Base-by-base conservation (phyloP, 2,329 filamentous ascomycete genomes). In the Microdochium paspali region DNA sequence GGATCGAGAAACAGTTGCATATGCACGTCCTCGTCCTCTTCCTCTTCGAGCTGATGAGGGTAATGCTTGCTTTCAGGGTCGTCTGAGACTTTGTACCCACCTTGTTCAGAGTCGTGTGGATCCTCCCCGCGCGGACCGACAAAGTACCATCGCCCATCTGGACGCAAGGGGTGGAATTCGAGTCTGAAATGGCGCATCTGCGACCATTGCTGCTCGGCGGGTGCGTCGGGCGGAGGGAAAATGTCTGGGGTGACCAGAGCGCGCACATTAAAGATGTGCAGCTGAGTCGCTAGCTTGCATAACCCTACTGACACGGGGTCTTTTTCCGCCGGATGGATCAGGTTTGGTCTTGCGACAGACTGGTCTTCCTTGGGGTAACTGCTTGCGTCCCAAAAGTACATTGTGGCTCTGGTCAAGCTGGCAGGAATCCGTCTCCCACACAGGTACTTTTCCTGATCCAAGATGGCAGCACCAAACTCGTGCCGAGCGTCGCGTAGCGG, bases 401-500 rank as follows among this genome's bases (percentile, higher is more conserved):
- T 44, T n/a, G 24, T n/a, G 39, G 46, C 53, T 31, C 47, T 51
- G 32, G 46, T 53, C 42, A 56, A 45, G 10, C 43, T 53, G 23
- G 47, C 24, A 10, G 53, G 51, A 39, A 54, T 51, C 35, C 28
- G 46, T 42, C 21, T 47, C 13, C 51, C 46, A 26, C 35, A 12
- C 44, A 51, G 51, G 42, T 46, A 47, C 47, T 50, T 51, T 46
- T 53, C 48, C 44, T 49, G 47, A 25, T 52, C 44, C 24, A 48
- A 35, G 28, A 56, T 49, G 28, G 50, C 50, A 7, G 45, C 49
- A n/a, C 52, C 55, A 26, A 60, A 56, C 47, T 58, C 56, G 44
- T 55, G 52, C 35, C 57, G 54, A 31, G 52, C 53, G 45, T 60
- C 57, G 15, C 58, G 52, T 47, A 54, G 53, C 9, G 57, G 55